Conservation (phyloP, 345 rosid genomes). For the Psidium guajava region DNA sequence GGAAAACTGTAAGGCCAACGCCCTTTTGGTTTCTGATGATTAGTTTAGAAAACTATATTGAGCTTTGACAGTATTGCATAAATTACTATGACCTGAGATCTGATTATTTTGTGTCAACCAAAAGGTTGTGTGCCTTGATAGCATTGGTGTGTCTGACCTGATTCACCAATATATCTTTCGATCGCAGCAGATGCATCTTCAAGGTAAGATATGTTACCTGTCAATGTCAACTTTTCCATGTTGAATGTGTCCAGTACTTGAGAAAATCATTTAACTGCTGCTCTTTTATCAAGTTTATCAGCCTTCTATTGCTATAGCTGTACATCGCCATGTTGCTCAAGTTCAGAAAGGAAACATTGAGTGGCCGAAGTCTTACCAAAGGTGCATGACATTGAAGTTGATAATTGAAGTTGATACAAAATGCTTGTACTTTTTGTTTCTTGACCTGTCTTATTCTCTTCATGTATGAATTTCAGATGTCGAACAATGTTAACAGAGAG, state of each 20-base stretch:
- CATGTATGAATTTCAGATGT: conserved; percentile 39
- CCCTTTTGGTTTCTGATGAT: not conserved
- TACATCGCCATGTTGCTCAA: conserved; percentile 67
- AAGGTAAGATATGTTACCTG: conserved; percentile 29
- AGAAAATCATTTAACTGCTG: not conserved
- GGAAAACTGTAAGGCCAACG: conserved; percentile 59
- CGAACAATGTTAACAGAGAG: conserved; percentile 57
- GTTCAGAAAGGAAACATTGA: conserved; percentile 72
- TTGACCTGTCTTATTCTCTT: conserved; percentile 4
- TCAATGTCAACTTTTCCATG: not conserved
- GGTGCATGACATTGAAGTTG: conserved; percentile 28
- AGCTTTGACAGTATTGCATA: not conserved
- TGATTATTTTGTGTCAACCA: not conserved
- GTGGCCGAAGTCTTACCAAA: conserved; percentile 88
- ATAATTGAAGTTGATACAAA: not conserved
- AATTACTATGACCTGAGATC: not conserved
- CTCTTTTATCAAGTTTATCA: conserved; percentile 50
- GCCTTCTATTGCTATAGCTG: conserved; percentile 46
- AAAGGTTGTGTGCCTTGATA: conserved; percentile 68
- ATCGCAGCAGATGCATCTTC: conserved; percentile 62
- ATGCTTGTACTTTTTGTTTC: not conserved
- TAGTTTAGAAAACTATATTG: not conserved
- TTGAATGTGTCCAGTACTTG: not conserved
- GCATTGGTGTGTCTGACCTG: conserved; percentile 68
- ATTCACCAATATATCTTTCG: conserved; percentile 56